Evolutionary conservation across 805 yeast genomes (phyloP), one percentile per base, ranked within the genome.

Genomic region (Cyberlindnera misumaiensis): DNA sequence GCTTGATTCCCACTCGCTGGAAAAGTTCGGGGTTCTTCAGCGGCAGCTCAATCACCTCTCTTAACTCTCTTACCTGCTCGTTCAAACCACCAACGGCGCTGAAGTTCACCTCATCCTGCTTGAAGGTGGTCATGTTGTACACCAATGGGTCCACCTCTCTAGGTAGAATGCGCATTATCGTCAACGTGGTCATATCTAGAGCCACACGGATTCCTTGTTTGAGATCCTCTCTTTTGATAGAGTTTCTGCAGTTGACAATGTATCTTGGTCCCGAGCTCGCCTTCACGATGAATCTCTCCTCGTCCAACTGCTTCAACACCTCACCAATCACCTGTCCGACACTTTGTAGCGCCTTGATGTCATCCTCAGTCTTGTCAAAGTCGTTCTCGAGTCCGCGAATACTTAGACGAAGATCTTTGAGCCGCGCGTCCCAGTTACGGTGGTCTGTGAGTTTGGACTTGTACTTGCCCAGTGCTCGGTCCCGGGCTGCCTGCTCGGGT

Each of bases 251-350:
- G 32, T 97, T 97, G 36, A 93, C 98, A 50, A 93, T 93, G 60
- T 93, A 93, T 56, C 98, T 76, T 32, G 98, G 98, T 4, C 98
- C 98, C 32, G 93, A 83, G 11, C 95, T 83, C 2, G 97, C 97
- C 67, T 90, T 90, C 36, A 93, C 97, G 48, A 90, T 90, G 60
- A 80, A 93, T 52, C 96, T 72, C 59, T 93, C 98, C 36, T 86
- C 95, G 46, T 90, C 95, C 53, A 93, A 70, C 60, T 88, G 96
- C 62, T 93, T 93, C 66, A 93, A 75, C 22, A 93, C 95, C 63
- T 93, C 98, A 41, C 98, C 98, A 49, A 93, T 84, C 56, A 93
- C 80, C 64, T 93, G 98, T 4, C 98, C 98, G 45, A 93, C 95
- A 47, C 94, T 82, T 64, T 93, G 98, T 48, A 93, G 71, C 13